Base-by-base conservation (phyloP, 78 protist species). In the Dictyostelium brefeldianum region DNA sequence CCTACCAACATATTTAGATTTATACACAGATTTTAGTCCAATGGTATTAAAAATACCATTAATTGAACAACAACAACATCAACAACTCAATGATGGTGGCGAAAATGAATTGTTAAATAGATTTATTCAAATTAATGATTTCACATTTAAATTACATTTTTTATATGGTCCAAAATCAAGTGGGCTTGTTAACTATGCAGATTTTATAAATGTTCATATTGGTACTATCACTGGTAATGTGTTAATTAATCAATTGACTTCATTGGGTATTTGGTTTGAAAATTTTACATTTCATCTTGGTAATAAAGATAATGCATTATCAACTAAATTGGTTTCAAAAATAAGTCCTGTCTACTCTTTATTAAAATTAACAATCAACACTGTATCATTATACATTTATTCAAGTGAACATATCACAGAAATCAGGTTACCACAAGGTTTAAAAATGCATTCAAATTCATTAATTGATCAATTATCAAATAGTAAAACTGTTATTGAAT, bases 291-390 rank as follows among this genome's bases (percentile, higher is more conserved):
- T 90, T 64, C 95, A 90, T 50, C 17, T 80, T 4, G 22, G 27
- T 47, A 90, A 90, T 57, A 80, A 81, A 53, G 95, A 90, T 65
- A 90, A 90, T 74, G 95, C 95, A 4, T 78, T 90, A 22, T 80
- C 95, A 20, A 78, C 83, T 9, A 81, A 90, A 47, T 54, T 90
- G 78, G 81, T 82, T 3, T 71, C 89, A 36, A 80, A 79, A 36
- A 75, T 47, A 31, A 59, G 81, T 47, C 95, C 95, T 5, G 95
- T 90, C 5, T 81, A 75, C 47, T 81, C 90, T 0, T 10, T 80
- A 4, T 18, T 80, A 8, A 81, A 81, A 29, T 62, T 90, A 14
- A 78, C 54, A 10, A 53, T 81, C 29, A 74, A 90, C 20, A 80
- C 83, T 0, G 69, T 90, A 3, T 81, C 89, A 29, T 75, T 90